These are phyloP conservation scores for Trametes pubescens DNA, from an alignment of 1,284 basidiomycete species.

Conservation along the genomic window DNA sequence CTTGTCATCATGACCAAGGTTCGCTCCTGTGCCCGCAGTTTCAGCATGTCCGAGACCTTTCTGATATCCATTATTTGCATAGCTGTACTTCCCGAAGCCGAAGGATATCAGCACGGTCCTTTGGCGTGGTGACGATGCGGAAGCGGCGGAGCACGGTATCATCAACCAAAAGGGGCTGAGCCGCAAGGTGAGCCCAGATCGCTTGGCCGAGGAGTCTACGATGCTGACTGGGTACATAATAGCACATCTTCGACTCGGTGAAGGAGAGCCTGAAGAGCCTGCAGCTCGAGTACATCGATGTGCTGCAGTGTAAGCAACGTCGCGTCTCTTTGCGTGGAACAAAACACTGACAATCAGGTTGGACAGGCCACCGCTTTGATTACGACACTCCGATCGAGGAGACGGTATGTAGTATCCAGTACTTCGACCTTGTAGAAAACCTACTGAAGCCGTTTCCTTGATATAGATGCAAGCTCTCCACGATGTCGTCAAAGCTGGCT, in stretches of 20 bases:
- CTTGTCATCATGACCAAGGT: slow-evolving; percentile 87
- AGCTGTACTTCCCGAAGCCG: slow-evolving; percentile 24
- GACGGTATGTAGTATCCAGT: slow-evolving; percentile 32
- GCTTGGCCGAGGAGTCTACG: no score
- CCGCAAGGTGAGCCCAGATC: slow-evolving; percentile 38
- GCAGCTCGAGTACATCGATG: slow-evolving; percentile 74
- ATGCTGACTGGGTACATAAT: background rate
- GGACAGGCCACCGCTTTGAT: slow-evolving; percentile 41
- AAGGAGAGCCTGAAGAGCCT: slow-evolving; percentile 71
- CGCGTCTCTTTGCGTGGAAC: no score
- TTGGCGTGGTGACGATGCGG: slow-evolving; percentile 6
- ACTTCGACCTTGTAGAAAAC: no score
- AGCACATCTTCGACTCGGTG: slow-evolving; percentile 80
- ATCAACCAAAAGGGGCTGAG: slow-evolving; percentile 47
- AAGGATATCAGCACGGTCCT: slow-evolving; percentile 44
- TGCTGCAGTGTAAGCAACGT: slow-evolving; percentile 60
- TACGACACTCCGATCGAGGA: slow-evolving; percentile 42
- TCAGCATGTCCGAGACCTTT: no score
- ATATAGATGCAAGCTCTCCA: slow-evolving; percentile 48
- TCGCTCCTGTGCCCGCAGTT: background rate
- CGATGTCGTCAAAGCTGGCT: slow-evolving; percentile 47
- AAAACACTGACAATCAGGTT: background rate
- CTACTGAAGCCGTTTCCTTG: slow-evolving; percentile 39
- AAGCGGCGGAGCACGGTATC: slow-evolving; percentile 33
- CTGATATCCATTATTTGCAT: no score